These are phyloP conservation scores for Trypanosoma boissoni DNA, from an alignment of 208 protist genomes.

Conservation along the genomic window DNA sequence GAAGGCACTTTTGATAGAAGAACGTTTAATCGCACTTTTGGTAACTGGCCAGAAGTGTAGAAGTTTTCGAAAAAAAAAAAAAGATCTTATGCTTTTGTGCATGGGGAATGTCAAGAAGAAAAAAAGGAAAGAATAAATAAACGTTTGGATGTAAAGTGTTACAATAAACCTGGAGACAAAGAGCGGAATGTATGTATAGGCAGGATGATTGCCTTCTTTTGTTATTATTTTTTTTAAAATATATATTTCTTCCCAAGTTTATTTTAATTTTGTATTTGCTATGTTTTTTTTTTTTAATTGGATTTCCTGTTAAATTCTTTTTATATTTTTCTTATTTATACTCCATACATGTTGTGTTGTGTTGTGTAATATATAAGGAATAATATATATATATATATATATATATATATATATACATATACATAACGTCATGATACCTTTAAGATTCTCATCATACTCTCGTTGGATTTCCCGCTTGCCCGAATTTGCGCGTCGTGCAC, in stretches of 20 bases:
- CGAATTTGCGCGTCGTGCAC: slow-evolving; percentile 72
- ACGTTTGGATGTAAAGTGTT: no score
- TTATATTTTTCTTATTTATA: slow-evolving; percentile 4
- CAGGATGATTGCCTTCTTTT: neutral
- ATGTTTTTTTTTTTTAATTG: slow-evolving; percentile 10
- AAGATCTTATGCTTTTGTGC: no score
- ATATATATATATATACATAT: slow-evolving; percentile 4
- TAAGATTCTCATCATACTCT: slow-evolving; percentile 27
- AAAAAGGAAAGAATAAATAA: no score
- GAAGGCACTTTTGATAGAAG: slow-evolving; percentile 78
- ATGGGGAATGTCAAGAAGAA: no score
- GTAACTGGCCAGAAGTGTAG: slow-evolving; percentile 13
- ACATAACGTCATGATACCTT: slow-evolving; percentile 15
- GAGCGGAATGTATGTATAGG: slow-evolving; percentile 21
- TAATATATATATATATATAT: slow-evolving; percentile 11
- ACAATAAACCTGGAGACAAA: no score
- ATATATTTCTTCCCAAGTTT: neutral
- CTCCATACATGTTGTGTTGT: slow-evolving; percentile 16
- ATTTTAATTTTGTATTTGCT: neutral
- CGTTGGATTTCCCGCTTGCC: slow-evolving; percentile 70
- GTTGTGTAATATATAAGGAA: slow-evolving; percentile 3
- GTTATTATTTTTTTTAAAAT: slow-evolving; percentile 3
- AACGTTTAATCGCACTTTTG: slow-evolving; percentile 78
- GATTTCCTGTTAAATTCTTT: slow-evolving; percentile 10
- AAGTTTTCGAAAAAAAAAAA: neutral